A percentile compares a stretch with the other conserved stretches of the same genome.
Evolutionary conservation across 2,329 filamentous ascomycete genomes (phyloP).

Genomic region (Diaporthe batatas): DNA sequence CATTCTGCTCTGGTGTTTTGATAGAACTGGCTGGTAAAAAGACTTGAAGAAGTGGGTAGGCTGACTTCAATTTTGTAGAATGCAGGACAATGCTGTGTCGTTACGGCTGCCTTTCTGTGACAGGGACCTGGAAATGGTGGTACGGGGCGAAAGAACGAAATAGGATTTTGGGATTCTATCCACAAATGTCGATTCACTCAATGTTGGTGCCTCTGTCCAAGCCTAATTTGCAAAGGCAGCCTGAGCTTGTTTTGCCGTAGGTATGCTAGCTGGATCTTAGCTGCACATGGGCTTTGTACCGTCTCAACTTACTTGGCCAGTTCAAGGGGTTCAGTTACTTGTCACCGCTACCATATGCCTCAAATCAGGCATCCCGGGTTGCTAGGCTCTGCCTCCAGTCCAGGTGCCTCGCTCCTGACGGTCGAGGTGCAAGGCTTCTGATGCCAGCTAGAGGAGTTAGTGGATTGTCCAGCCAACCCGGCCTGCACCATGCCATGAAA

Average conservation of each 20-base stretch:
- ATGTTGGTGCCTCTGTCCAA: background rate
- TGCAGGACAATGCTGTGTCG: background rate
- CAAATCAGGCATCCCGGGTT: background rate
- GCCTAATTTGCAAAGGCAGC: background rate
- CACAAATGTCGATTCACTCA: background rate
- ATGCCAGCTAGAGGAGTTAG: background rate
- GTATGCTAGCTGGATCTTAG: background rate
- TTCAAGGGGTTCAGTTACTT: background rate
- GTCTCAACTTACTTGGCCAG: background rate
- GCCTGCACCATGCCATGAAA: background rate
- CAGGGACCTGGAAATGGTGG: background rate
- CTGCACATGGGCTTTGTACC: background rate
- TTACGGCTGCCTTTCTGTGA: too few species aligned
- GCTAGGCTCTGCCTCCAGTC: background rate
- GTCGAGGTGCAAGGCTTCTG: background rate
- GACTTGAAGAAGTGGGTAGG: background rate
- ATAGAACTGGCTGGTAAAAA: too few species aligned
- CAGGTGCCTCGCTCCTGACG: too few species aligned
- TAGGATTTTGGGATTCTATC: too few species aligned
- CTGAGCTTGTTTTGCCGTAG: background rate
- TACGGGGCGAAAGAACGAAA: background rate
- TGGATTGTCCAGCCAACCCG: background rate
- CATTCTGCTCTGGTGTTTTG: background rate
- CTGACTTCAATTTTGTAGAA: background rate
- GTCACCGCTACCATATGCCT: background rate